These are phyloP conservation scores for Cylindrodendrum hubeiense DNA, from an alignment of 2,329 filamentous ascomycete genomes.

Conservation along the genomic window DNA sequence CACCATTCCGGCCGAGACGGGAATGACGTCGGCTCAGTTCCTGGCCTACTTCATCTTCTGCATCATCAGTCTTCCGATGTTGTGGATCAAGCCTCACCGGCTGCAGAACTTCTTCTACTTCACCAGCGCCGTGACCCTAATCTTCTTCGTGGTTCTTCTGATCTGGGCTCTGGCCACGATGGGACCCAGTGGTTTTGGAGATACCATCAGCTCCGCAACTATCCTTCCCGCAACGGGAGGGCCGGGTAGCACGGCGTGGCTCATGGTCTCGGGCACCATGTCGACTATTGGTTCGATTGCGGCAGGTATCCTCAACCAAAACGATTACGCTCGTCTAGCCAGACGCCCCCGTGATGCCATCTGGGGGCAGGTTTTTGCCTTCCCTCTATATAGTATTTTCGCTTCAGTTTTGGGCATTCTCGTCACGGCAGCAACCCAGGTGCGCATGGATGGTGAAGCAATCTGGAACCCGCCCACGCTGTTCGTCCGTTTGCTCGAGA, in stretches of 20 bases:
- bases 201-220: constrained; percentile 43
- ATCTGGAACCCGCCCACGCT: constrained; percentile 55
- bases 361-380: constrained; percentile 50
- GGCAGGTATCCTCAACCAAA: constrained; percentile 54
- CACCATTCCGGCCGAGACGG: constrained; percentile 53
- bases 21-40: constrained; percentile 59
- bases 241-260: constrained; percentile 49
- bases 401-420: constrained; percentile 55
- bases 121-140: constrained; percentile 53
- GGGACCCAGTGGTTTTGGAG: constrained; percentile 54
- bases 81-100: constrained; percentile 59
- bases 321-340: constrained; percentile 54
- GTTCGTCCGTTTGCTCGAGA: constrained; percentile 47
- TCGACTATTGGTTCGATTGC: constrained; percentile 54
- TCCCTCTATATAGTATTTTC: constrained; percentile 52
- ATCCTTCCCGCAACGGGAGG: constrained; percentile 44
- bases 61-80: constrained; percentile 56
- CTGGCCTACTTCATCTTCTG: constrained; percentile 59
- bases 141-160: constrained; percentile 56
- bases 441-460: constrained; percentile 50
- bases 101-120: constrained; percentile 57
- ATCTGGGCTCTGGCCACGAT: constrained; percentile 60
- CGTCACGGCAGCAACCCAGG: constrained; percentile 54
- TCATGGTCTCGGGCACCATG: constrained; percentile 53
- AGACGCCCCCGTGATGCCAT: constrained; percentile 48